Conservation (phyloP, 805 yeast genomes). For the Myxozyma neglecta region DNA sequence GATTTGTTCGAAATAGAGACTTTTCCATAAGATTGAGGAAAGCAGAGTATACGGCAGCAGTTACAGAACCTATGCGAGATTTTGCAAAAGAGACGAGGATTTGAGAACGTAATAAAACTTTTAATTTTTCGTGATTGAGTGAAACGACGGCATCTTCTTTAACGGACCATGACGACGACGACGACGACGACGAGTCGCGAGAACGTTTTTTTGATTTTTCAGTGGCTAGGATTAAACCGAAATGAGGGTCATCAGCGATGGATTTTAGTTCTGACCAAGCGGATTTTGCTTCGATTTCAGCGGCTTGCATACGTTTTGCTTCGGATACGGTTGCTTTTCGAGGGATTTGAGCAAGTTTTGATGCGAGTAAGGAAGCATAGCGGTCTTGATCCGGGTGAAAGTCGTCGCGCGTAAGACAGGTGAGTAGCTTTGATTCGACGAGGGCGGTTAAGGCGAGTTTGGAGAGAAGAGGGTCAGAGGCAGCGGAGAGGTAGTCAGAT, state of each 20-base stretch:
- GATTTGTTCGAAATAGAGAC: conserved; percentile 42
- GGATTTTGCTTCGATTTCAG: conserved; percentile 55
- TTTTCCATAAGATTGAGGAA: conserved; percentile 61
- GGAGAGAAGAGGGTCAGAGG: conserved; percentile 18
- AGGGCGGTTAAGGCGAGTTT: conserved; percentile 48
- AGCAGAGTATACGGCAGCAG: conserved; percentile 62
- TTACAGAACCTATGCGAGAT: conserved; percentile 66
- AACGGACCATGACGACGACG: background rate
- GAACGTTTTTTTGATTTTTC: background rate
- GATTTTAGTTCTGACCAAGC: conserved; percentile 28
- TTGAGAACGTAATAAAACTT: conserved; percentile 62
- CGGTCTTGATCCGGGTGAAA: conserved; percentile 41
- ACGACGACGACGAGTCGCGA: background rate
- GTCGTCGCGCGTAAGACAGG: conserved; percentile 47
- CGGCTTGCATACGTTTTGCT: conserved; percentile 57
- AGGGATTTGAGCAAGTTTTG: conserved; percentile 25
- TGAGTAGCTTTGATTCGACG: conserved; percentile 52
- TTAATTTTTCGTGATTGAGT: conserved; percentile 64
- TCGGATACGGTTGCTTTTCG: conserved; percentile 48
- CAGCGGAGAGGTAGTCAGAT: conserved; percentile 49
- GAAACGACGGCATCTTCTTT: conserved; percentile 47
- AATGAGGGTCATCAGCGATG: conserved; percentile 27
- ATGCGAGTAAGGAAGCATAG: conserved; percentile 29
- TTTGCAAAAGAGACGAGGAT: conserved; percentile 63
- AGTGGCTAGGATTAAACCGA: conserved; percentile 14